Percentiles rank a stretch among this genome's conserved stretches.
These are phyloP conservation scores for Onygenales sp. DNA, from an alignment of 2,329 filamentous ascomycete species.

Conservation along the genomic window DNA sequence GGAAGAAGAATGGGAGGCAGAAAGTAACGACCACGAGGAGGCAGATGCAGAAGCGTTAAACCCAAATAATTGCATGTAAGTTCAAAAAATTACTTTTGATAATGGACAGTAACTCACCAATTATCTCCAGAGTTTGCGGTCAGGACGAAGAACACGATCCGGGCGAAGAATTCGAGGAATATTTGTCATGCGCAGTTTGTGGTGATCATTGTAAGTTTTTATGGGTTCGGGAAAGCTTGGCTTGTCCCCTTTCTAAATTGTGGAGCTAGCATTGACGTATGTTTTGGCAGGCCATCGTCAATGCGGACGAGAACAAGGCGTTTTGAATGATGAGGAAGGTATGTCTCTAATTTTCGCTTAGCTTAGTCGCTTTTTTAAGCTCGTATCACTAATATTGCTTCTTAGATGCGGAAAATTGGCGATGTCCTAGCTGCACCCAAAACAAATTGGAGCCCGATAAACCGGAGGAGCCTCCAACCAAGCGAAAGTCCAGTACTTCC, in stretches of 20 bases:
- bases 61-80: constrained; percentile 56
- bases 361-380: neutral
- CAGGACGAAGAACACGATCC: constrained; percentile 76
- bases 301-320: constrained; percentile 67
- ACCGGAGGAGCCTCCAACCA: constrained; percentile 14
- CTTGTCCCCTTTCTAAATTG: constrained; percentile 18
- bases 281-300: constrained; percentile 69
- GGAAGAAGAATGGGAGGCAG: constrained; percentile 40
- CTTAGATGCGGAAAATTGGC: constrained; percentile 51
- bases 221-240: constrained; percentile 19
- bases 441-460: constrained; percentile 27
- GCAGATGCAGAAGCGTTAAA: constrained; percentile 37
- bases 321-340: constrained; percentile 56
- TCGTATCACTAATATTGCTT: constrained; percentile 20
- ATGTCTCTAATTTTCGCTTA: constrained; percentile 23
- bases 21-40: constrained; percentile 38
- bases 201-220: constrained; percentile 66
- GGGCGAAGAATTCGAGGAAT: constrained; percentile 69
- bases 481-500: constrained; percentile 51
- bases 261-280: constrained; percentile 30
- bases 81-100: constrained; percentile 4
- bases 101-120: constrained; percentile 21
- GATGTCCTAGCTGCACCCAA: constrained; percentile 49
- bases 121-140: constrained; percentile 61
- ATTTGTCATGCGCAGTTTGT: constrained; percentile 67